Conservation (phyloP, 2,329 filamentous ascomycete species). For the Sclerotinia glacialis region DNA sequence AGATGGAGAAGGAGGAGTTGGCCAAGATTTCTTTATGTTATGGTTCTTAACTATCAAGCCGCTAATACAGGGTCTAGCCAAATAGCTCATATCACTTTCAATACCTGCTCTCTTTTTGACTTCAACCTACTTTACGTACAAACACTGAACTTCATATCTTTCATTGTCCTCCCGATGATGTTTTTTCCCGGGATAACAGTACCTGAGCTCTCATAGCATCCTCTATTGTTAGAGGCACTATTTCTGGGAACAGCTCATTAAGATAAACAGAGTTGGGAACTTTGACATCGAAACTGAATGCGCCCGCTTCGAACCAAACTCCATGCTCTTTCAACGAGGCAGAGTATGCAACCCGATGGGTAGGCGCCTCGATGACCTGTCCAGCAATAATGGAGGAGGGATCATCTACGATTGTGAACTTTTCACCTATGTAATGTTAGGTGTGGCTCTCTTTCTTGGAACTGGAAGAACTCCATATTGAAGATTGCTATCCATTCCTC, state of each 20-base stretch:
- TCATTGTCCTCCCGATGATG: no score
- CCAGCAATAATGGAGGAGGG: neutral
- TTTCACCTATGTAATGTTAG: constrained; percentile 1
- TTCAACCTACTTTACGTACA: neutral
- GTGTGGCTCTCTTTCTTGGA: neutral
- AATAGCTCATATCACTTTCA: neutral
- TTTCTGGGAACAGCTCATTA: constrained; percentile 10
- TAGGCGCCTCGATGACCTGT: neutral
- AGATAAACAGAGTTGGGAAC: constrained; percentile 1
- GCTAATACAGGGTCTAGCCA: neutral
- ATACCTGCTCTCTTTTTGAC: neutral
- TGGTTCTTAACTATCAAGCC: neutral
- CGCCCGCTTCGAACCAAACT: constrained; percentile 5
- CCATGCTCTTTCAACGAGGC: constrained; percentile 7
- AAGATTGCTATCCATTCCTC: neutral
- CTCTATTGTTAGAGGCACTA: neutral
- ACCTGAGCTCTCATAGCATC: neutral
- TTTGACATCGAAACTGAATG: constrained; percentile 1
- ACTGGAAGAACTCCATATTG: neutral
- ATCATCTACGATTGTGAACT: neutral
- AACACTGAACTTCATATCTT: no score
- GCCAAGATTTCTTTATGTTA: no score
- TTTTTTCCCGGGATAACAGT: neutral
- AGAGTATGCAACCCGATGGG: neutral
- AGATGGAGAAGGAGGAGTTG: no score